Percentiles rank a stretch among this genome's conserved stretches.
Evolutionary conservation across 2,329 filamentous ascomycete genomes (phyloP).

Genomic region (Fusarium cyanostomum): DNA sequence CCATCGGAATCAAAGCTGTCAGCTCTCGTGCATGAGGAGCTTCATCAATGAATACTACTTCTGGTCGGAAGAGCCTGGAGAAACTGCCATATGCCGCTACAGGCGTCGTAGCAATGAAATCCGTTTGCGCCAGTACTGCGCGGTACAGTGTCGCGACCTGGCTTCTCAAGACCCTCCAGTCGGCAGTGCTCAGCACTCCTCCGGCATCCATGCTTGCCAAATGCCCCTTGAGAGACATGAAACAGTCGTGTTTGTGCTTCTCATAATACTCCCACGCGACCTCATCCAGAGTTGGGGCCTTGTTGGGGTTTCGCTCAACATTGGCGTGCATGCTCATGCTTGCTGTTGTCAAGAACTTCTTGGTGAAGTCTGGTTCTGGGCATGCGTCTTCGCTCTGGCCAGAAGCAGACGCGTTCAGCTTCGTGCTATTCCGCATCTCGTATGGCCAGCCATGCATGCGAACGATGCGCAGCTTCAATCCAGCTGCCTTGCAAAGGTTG

Average conservation of each 20-base stretch:
- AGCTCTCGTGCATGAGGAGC: conserved; percentile 58
- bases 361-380: conserved; percentile 46
- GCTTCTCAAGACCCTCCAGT: conserved; percentile 45
- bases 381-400: background rate
- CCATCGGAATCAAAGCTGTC: conserved; percentile 56
- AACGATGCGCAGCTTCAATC: conserved; percentile 48
- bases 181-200: conserved; percentile 37
- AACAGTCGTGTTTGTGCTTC: conserved; percentile 42
- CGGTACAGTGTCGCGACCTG: conserved; percentile 51
- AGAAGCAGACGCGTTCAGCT: conserved; percentile 37
- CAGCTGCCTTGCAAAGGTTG: conserved; percentile 48
- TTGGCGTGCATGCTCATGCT: conserved; percentile 34
- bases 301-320: conserved; percentile 22
- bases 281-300: conserved; percentile 55
- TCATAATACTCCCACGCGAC: conserved; percentile 54
- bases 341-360: conserved; percentile 47
- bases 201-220: conserved; percentile 46
- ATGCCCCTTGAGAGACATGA: conserved; percentile 50
- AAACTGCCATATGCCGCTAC: conserved; percentile 54
- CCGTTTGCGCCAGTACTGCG: conserved; percentile 49
- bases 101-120: conserved; percentile 59
- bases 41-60: conserved; percentile 88
- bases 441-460: conserved; percentile 55
- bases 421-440: conserved; percentile 47
- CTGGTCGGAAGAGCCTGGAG: conserved; percentile 72